These are phyloP conservation scores for Pseudogymnoascus sp. DNA, from an alignment of 2,329 filamentous ascomycete species.

Conservation along the genomic window DNA sequence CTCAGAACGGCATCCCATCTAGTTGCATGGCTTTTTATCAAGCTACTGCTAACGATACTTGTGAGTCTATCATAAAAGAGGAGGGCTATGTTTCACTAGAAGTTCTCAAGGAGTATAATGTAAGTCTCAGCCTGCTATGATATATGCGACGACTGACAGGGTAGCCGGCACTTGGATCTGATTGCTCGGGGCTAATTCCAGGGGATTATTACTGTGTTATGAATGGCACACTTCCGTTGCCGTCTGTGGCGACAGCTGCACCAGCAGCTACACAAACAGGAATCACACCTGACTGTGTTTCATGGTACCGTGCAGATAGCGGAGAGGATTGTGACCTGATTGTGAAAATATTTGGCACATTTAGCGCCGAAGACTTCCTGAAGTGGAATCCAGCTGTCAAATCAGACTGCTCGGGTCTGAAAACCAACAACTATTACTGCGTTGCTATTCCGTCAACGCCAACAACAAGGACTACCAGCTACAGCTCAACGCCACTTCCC, in stretches of 20 bases:
- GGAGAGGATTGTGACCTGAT: neutral
- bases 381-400: conserved; percentile 2
- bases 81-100: neutral
- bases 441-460: conserved; percentile 8
- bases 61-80: neutral
- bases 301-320: conserved; percentile 7
- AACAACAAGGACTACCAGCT: conserved; percentile 5
- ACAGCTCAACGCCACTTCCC: neutral
- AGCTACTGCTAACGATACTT: conserved; percentile 1
- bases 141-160: neutral
- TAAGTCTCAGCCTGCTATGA: neutral
- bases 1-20: neutral
- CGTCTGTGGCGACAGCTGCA: conserved; percentile 2
- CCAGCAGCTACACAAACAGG: conserved; percentile 5
- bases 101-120: neutral
- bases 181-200: conserved; percentile 3
- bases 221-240: conserved; percentile 7
- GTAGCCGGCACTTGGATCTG: neutral
- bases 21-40: conserved; percentile 4
- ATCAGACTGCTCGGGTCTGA: neutral
- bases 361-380: neutral
- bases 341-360: conserved; percentile 9
- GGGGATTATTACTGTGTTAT: conserved; percentile 10
- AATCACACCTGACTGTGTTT: neutral
- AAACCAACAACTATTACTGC: neutral